Conservation (phyloP, 1,284 basidiomycete genomes). For the Cutaneotrichosporon mucoides region DNA sequence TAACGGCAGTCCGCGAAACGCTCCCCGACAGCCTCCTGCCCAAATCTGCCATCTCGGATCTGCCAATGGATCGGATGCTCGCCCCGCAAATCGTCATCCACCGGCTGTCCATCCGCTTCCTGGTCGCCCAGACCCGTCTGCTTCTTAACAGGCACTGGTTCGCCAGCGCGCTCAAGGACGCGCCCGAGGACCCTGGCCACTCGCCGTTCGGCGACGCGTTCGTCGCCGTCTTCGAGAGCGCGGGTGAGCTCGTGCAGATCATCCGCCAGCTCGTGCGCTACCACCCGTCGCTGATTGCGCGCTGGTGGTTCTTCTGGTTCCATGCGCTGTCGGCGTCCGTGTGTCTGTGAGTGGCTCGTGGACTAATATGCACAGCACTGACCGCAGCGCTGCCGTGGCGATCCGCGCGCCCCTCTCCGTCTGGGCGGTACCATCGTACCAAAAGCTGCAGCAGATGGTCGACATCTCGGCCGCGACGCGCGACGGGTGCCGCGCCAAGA, state of each 20-base stretch:
- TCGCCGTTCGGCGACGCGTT: conserved; percentile 38
- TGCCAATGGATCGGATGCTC: conserved; percentile 37
- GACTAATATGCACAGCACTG: background rate
- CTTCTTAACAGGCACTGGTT: conserved; percentile 45
- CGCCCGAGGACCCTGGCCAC: conserved; percentile 32
- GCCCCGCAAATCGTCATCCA: conserved; percentile 46
- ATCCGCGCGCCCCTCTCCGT: conserved; percentile 45
- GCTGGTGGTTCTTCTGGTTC: conserved; percentile 50
- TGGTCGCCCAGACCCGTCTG: conserved; percentile 42
- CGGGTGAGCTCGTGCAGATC: conserved; percentile 45
- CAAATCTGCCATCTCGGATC: conserved; percentile 29
- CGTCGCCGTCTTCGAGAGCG: conserved; percentile 41
- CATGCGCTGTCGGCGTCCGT: conserved; percentile 46
- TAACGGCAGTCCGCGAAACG: conserved; percentile 30
- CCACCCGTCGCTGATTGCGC: conserved; percentile 42
- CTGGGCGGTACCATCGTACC: conserved; percentile 43
- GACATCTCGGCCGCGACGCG: conserved; percentile 43
- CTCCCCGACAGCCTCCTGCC: conserved; percentile 39
- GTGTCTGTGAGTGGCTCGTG: conserved; percentile 34
- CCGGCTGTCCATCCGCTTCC: conserved; percentile 42
- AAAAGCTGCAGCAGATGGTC: conserved; percentile 42
- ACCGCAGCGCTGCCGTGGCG: conserved; percentile 32
- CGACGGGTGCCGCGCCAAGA: conserved; percentile 44
- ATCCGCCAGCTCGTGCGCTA: conserved; percentile 46
- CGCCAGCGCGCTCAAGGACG: conserved; percentile 38